Conservation (phyloP, 2,329 filamentous ascomycete species). For the Plenodomus biglobosus region DNA sequence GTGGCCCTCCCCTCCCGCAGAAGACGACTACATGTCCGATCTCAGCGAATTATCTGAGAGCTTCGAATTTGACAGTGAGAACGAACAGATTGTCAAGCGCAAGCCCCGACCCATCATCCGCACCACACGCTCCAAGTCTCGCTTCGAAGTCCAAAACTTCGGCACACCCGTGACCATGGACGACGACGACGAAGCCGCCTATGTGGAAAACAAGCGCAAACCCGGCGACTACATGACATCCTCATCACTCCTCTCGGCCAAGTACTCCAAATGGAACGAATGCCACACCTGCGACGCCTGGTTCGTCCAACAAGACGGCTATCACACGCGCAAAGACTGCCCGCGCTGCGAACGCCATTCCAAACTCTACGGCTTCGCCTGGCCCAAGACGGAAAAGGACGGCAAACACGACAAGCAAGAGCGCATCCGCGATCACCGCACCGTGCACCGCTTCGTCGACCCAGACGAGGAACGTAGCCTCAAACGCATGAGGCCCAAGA, state of each 20-base stretch:
- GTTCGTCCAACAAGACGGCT: conserved; percentile 88
- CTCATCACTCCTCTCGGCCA: conserved; percentile 70
- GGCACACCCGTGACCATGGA: conserved; percentile 33
- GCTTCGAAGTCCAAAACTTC: conserved; percentile 29
- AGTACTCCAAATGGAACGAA: conserved; percentile 80
- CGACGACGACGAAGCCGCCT: conserved; percentile 22
- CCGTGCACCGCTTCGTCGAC: conserved; percentile 79
- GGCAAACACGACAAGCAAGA: conserved; percentile 71
- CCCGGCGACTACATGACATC: conserved; percentile 74
- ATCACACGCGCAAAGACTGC: conserved; percentile 79
- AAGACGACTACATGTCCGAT: conserved; percentile 39
- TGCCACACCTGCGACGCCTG: conserved; percentile 80
- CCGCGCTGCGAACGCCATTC: conserved; percentile 93
- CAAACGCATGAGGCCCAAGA: conserved; percentile 34
- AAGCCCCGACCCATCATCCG: conserved; percentile 33
- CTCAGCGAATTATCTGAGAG: conserved; percentile 45
- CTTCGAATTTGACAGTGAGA: conserved; percentile 43
- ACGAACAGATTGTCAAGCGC: conserved; percentile 41
- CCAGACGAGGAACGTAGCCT: conserved; percentile 61
- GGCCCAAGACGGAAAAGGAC: conserved; percentile 90
- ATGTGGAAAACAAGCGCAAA: conserved; percentile 34
- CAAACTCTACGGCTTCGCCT: conserved; percentile 90
- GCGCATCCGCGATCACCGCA: conserved; percentile 79
- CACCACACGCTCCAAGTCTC: conserved; percentile 42
- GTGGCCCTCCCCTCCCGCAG: conserved; percentile 30